A percentile compares a stretch with the other conserved stretches of the same genome.
These are phyloP conservation scores for Ceratocystis smalleyi DNA, from an alignment of 2,329 filamentous ascomycete genomes.

Conservation along the genomic window DNA sequence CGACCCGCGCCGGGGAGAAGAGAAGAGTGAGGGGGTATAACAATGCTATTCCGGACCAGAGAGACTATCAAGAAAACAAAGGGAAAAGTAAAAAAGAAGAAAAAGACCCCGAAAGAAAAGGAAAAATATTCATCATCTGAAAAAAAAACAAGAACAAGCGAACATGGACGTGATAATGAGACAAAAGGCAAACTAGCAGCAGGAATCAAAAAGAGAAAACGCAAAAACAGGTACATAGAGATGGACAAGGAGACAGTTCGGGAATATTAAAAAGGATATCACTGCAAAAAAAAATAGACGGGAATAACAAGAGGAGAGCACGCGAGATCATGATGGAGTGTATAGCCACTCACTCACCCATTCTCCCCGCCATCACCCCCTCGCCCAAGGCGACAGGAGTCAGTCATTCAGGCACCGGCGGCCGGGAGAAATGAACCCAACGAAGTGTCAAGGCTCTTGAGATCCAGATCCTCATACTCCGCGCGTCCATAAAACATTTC, in stretches of 20 bases:
- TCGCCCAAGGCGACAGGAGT: neutral
- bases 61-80: conserved; percentile 4
- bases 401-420: neutral
- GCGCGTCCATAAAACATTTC: conserved; percentile 6
- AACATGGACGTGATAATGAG: neutral
- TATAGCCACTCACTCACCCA: too few species aligned
- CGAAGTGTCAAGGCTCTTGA: conserved; percentile 1
- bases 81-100: too few species aligned
- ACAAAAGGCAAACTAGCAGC: neutral
- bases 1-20: neutral
- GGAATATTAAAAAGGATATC: neutral
- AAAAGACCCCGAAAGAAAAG: neutral
- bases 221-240: neutral
- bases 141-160: conserved; percentile 1
- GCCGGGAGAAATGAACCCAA: neutral
- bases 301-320: neutral
- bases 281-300: neutral
- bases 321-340: neutral
- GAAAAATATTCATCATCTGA: conserved; percentile 2
- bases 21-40: neutral
- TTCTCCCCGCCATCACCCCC: neutral
- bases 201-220: neutral
- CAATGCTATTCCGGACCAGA: neutral
- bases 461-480: neutral
- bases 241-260: neutral